These are phyloP conservation scores for Thalassiosira pacifica DNA, from an alignment of 352 stramenopile genomes.

Conservation along the genomic window DNA sequence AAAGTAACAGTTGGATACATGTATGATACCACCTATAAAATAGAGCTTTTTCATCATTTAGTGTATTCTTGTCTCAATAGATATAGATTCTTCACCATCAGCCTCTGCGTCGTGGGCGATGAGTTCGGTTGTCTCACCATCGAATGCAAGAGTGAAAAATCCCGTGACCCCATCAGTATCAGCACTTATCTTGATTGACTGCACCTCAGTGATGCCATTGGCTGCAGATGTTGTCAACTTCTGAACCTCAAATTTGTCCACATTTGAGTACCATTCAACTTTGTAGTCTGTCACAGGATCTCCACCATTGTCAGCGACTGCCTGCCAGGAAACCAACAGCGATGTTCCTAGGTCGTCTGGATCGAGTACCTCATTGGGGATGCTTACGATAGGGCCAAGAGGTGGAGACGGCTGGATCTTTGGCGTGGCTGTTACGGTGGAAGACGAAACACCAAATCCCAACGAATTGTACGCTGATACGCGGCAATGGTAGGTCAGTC, in stretches of 20 bases:
- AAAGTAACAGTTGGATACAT: no score
- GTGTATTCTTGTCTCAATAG: conserved; percentile 77
- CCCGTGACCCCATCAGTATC: conserved; percentile 88
- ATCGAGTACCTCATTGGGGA: conserved; percentile 43
- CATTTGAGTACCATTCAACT: conserved; percentile 84
- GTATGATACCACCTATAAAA: no score
- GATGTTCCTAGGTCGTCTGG: conserved; percentile 86
- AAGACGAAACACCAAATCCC: conserved; percentile 90
- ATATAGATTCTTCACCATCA: conserved; percentile 78
- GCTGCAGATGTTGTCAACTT: conserved; percentile 87
- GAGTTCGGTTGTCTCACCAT: conserved; percentile 89
- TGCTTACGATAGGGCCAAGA: conserved; percentile 65
- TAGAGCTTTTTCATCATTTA: no score
- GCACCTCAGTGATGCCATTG: conserved; percentile 84
- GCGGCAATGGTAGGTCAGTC: conserved; percentile 93
- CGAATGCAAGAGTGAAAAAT: conserved; percentile 93
- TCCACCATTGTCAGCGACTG: conserved; percentile 85
- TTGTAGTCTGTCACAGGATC: conserved; percentile 78
- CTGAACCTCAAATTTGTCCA: conserved; percentile 79
- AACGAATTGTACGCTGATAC: conserved; percentile 95
- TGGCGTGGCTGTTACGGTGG: conserved; percentile 60
- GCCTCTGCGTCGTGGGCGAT: conserved; percentile 90
- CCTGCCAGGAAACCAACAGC: conserved; percentile 90
- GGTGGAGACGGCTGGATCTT: conserved; percentile 73
- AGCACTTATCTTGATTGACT: conserved; percentile 83